Evolutionary conservation across 2,329 filamentous ascomycete species (phyloP), one percentile per base, ranked within the genome.

Genomic region (Calonectria fujianensis): DNA sequence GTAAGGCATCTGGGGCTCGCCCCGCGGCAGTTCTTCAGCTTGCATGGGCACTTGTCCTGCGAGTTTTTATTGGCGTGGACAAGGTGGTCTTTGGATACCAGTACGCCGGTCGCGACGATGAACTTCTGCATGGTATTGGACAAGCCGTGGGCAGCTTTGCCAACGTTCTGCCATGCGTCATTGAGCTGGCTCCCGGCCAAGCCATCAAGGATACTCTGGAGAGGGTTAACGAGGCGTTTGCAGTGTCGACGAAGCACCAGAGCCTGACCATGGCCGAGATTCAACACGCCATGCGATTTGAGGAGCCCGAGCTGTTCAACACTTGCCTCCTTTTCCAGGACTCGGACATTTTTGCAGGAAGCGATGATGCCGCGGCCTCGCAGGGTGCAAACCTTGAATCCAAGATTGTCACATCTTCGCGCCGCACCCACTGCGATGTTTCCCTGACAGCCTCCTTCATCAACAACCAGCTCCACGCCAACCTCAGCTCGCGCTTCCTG

Each of bases 11-110:
- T 74, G 10, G 84, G 11, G 84, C 90, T 3, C 87, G 87, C 0
- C 82, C 88, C 0, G 86, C 89, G 0, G 87, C 89, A 0, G 84
- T 92, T 4, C 84, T 93, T 5, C 88, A 90, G 31, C 86, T 91
- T n/a, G 90, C 91, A 0, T 93, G 91, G 91, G 90, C 87, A 0
- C 83, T 93, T 27, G 85, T 92, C 0, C 83, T 92, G 0, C 88
- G 90, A 2, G 85, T 87, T 1, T 92, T 91, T 76, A 87, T 90
- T 4, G 89, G 89, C 1, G 85, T 85, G 20, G 85, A 89, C 29
- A 86, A 87, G 14, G 87, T 92, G 10, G 87, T 88, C 48, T 93
- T 93, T 75, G 91, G 91, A 0, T 89, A 86, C 72, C 86, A 87
- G 41, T 85, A 87, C 4, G 81, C 84, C 0, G 88, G 88, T 0